phyloP scores from a whole-genome alignment of 2,329 filamentous ascomycete species.

The Beauveria scarabaeidicola region DNA sequence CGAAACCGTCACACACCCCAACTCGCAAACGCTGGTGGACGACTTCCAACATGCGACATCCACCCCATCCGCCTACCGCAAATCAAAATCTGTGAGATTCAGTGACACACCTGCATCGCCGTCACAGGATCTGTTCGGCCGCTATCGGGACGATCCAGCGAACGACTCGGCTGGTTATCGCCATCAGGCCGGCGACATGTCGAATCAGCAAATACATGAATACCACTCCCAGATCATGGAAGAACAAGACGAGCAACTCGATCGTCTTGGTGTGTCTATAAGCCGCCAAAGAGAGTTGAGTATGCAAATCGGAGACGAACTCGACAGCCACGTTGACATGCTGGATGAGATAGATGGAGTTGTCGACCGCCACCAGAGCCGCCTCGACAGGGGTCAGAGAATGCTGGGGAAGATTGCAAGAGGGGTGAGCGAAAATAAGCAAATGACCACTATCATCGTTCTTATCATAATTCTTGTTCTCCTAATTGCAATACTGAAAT shows the following conservation, averaged over 20 bases:
- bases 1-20: constrained; percentile 49
- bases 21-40: constrained; percentile 51
- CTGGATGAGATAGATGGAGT: constrained; percentile 81
- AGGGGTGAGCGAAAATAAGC: constrained; percentile 76
- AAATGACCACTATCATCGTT: constrained; percentile 72
- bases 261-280: constrained; percentile 77
- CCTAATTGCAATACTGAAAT: constrained; percentile 76
- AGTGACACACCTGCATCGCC: constrained; percentile 49
- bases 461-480: constrained; percentile 76
- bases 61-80: constrained; percentile 22
- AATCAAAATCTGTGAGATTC: constrained; percentile 76
- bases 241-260: constrained; percentile 93
- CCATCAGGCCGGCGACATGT: constrained; percentile 51
- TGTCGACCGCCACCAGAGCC: constrained; percentile 70
- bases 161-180: constrained; percentile 46
- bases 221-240: constrained; percentile 73
- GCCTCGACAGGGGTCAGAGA: constrained; percentile 66
- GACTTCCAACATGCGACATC: constrained; percentile 59
- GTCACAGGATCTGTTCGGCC: constrained; percentile 39
- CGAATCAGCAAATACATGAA: constrained; percentile 77
- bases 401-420: constrained; percentile 63
- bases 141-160: constrained; percentile 62
- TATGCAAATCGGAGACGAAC: constrained; percentile 92
- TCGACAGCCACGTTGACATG: constrained; percentile 82
- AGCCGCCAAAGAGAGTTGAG: constrained; percentile 83